Percentiles rank a stretch among this genome's conserved stretches.
Conservation (phyloP, 1,284 basidiomycete species). For the Trichosporon coremiiforme region DNA sequence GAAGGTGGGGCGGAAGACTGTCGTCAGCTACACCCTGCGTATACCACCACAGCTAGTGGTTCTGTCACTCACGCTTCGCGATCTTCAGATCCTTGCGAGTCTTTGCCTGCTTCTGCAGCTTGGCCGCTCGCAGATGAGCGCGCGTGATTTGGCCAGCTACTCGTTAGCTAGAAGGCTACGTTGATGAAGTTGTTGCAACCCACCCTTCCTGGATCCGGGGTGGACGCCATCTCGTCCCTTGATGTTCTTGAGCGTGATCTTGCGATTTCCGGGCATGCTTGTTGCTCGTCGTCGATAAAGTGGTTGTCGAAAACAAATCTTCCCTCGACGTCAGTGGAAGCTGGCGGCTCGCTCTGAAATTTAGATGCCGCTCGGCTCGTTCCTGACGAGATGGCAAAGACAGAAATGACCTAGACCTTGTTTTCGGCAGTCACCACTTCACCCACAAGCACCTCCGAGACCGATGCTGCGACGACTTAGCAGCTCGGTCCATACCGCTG, state of each 20-base stretch:
- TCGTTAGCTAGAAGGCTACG: conserved; percentile 11
- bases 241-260: conserved; percentile 55
- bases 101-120: conserved; percentile 62
- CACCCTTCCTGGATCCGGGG: conserved; percentile 55
- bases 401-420: background rate
- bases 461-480: conserved; percentile 17
- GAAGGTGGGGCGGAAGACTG: conserved; percentile 74
- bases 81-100: conserved; percentile 59
- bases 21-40: conserved; percentile 17
- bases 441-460: background rate
- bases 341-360: background rate
- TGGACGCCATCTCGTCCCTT: conserved; percentile 55
- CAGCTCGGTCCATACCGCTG: conserved; percentile 10
- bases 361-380: conserved; percentile 17
- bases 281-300: conserved; percentile 20
- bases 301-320: conserved; percentile 23
- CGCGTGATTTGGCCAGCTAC: conserved; percentile 73
- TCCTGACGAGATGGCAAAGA: conserved; percentile 1
- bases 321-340: conserved; percentile 17
- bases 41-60: conserved; percentile 18
- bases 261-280: conserved; percentile 52
- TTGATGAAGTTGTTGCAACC: conserved; percentile 1
- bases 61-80: conserved; percentile 39
- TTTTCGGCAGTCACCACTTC: background rate
- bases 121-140: conserved; percentile 70